phyloP scores from a whole-genome alignment of 2,329 filamentous ascomycete genomes.

The Elsinoe necatrix region DNA sequence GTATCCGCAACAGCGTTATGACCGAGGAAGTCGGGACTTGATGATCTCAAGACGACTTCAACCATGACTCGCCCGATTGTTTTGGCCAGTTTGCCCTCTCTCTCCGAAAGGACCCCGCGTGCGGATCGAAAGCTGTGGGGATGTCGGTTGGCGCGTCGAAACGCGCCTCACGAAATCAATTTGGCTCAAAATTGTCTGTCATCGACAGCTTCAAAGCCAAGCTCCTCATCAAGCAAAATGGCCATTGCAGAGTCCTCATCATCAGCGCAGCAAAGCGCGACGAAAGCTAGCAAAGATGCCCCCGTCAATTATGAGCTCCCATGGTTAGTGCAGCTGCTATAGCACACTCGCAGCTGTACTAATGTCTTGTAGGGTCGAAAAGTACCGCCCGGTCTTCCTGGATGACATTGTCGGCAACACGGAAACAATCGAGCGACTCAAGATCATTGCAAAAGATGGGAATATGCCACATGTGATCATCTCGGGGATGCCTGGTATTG shows the following conservation, averaged over 20 bases:
- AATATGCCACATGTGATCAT: slow-evolving; percentile 99
- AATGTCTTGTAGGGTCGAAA: slow-evolving; percentile 69
- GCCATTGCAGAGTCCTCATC: slow-evolving; percentile 39
- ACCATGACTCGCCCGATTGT: slow-evolving; percentile 5
- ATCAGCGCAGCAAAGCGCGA: slow-evolving; percentile 30
- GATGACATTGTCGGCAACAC: slow-evolving; percentile 97
- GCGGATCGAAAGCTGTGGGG: not conserved
- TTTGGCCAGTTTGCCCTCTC: not conserved
- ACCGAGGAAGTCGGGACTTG: not conserved
- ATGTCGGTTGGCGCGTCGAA: slow-evolving; percentile 6
- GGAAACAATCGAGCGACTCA: slow-evolving; percentile 92
- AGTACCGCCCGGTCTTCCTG: slow-evolving; percentile 89
- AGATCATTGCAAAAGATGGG: slow-evolving; percentile 96
- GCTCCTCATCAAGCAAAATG: slow-evolving; percentile 27
- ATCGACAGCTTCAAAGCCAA: not conserved
- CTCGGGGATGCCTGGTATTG: slow-evolving; percentile 98
- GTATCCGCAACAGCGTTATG: not conserved
- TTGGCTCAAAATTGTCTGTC: slow-evolving; percentile 2
- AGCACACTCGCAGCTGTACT: slow-evolving; percentile 11
- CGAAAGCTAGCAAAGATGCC: slow-evolving; percentile 32
- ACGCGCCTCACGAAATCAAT: slow-evolving; percentile 12
- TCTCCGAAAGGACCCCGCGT: not conserved
- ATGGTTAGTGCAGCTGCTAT: slow-evolving; percentile 47
- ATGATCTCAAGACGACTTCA: slow-evolving; percentile 8
- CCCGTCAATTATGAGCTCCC: slow-evolving; percentile 63